phyloP scores from a whole-genome alignment of 768 basidiomycete genomes.

The Termitomyces sp. region DNA sequence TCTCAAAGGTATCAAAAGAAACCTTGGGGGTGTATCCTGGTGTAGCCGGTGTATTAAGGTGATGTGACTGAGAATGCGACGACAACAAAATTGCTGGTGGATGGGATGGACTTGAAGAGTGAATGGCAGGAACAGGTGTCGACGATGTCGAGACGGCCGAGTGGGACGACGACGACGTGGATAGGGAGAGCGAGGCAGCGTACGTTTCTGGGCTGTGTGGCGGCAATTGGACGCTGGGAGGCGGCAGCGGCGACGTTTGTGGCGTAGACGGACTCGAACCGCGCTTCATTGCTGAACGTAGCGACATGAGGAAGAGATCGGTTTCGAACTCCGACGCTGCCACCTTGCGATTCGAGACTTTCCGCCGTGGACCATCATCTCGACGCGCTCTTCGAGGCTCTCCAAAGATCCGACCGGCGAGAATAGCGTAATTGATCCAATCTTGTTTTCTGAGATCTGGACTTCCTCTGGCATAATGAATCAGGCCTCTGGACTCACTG shows the following conservation, averaged over 20 bases:
- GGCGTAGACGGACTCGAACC: slow-evolving; percentile 25
- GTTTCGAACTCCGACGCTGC: slow-evolving; percentile 14
- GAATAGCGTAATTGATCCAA: neutral
- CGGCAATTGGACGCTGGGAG: slow-evolving; percentile 14
- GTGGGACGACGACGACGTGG: slow-evolving; percentile 8
- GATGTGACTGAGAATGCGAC: slow-evolving; percentile 8
- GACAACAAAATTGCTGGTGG: slow-evolving; percentile 7
- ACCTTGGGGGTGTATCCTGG: slow-evolving; percentile 60
- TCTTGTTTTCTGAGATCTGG: neutral
- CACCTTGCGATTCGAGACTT: neutral
- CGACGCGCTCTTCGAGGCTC: neutral
- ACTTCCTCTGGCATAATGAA: neutral
- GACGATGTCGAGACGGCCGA: slow-evolving; percentile 1
- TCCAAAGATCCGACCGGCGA: neutral
- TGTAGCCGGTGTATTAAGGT: slow-evolving; percentile 13
- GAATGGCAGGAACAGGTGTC: neutral
- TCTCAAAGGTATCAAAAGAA: slow-evolving; percentile 86
- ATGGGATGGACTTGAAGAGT: neutral
- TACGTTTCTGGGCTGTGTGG: slow-evolving; percentile 17
- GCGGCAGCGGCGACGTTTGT: slow-evolving; percentile 11
- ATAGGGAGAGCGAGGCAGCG: slow-evolving; percentile 9
- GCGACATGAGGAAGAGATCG: slow-evolving; percentile 17
- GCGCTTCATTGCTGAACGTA: slow-evolving; percentile 54
- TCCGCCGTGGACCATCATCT: neutral
- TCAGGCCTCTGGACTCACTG: neutral